Base-by-base conservation (phyloP, 2,329 filamentous ascomycete genomes). In the Elsinoe arachidis region DNA sequence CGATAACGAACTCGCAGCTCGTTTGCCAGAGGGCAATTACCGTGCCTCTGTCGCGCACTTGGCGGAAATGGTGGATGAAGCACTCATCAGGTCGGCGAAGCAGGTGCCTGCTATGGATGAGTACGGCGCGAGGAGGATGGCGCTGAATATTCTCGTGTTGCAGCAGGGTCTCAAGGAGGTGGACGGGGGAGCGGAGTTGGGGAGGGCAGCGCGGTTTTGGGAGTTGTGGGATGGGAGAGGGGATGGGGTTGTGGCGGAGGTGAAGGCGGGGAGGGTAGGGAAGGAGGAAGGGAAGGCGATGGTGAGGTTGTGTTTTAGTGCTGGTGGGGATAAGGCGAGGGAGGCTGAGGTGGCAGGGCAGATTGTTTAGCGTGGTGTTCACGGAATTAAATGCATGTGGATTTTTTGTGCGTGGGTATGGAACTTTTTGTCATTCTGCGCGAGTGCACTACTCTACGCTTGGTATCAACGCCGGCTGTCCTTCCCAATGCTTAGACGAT, bases 101-200 rank as follows among this genome's bases (percentile, higher is more conserved):
- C 80, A 82, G 67, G 87, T 92, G 44, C 83, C 84, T 52, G 84
- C 86, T 6, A 92, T 99, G 84, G 96, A 99, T 70, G 76, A 74
- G 37, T 82, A 87, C 64, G 93, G 93, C 41, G 88, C 86, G 59
- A 83, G 85, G n/a, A 82, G 90, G 37, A 90, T 99, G 82, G 86
- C 90, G 69, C 82, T 97, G 66, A 96, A 99, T 69, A 90, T 96
- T 51, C 80, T 96, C 21, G 93, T 99, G 39, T 77, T 99, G 54
- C 92, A 97, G 73, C 93, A 99, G 69, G 96, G 96, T 66, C 82
- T 99, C 57, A 96, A 96, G 75, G 95, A 95, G 63, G 85, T 99
- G 55, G 90, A 93, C 70, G 78, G 81, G 1, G 80, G 80, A 7
- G 85, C 88, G 2, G 78, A 81, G 58, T 76, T 92, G 26, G 76